Evolutionary conservation across 495 filamentous ascomycete species (phyloP), one percentile per base, ranked within the genome.

Genomic region (Hapsidospora chrysogenum): DNA sequence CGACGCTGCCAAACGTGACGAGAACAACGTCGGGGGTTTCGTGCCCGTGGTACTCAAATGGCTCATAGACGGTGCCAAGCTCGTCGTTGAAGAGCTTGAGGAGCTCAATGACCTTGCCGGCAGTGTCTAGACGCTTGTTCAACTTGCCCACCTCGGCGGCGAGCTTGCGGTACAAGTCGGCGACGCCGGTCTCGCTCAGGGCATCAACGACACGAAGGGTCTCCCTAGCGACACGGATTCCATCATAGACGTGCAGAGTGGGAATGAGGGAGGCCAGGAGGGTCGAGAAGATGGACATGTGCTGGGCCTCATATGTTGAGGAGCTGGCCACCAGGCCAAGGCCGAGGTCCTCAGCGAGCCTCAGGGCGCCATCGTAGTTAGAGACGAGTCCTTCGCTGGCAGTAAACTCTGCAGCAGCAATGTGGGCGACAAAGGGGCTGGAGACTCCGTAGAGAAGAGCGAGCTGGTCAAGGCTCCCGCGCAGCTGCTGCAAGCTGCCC

Each of bases 1-100:
- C 89, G 4, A 83, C 73, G 35, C 80, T 92, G 39, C 89, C 89
- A 46, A 97, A 92, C 18, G 81, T 83, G 18, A 96, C 84, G 33
- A 95, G 62, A 6, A 96, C 84, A 15, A 72, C 69, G 9, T 80
- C 75, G 15, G 89, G 69, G 25, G 71, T 56, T 8, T 66, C 56
- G 51, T 94, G 83, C n/a, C 89, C 89, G 45, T 79, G 66, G 58
- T 96, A 97, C 55, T 97, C 92, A 48, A 95, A 97, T 14, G 81
- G 72, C 42, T 76, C 64, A 47, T 97, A 97, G 16, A 85, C 76
- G 14, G 85, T 95, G 26, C 89, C 89, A 21, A 97, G 74, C 58
- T 96, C 87, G 28, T 72, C 74, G 55, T 97, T 97, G 55, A 97
- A 78, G 13, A 74, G 68, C 40, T 75, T 67, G 22, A 97, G 65